Evolutionary conservation across 768 basidiomycete genomes (phyloP).

Genomic region (Leucocoprinus birnbaumii): DNA sequence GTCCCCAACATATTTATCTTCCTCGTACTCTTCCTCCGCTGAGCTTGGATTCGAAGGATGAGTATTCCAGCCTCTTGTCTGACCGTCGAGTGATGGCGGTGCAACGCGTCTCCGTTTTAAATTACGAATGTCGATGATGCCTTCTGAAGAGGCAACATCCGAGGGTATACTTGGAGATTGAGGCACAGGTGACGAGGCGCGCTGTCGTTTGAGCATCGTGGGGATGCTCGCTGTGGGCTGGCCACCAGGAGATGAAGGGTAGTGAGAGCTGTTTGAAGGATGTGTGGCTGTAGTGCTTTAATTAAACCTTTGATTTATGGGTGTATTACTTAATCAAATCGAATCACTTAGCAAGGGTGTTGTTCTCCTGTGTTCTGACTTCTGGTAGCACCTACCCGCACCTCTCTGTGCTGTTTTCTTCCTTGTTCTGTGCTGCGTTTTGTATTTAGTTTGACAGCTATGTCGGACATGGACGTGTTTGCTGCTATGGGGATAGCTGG

Average conservation of each 20-base stretch:
- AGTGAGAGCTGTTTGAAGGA: background rate
- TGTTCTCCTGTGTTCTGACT: background rate
- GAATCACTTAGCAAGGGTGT: background rate
- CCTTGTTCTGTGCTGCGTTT: background rate
- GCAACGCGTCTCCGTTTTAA: constrained; percentile 53
- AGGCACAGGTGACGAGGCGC: constrained; percentile 41
- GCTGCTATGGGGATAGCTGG: constrained; percentile 82
- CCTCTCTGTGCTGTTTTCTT: background rate
- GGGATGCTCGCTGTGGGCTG: background rate
- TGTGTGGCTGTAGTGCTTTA: constrained; percentile 17
- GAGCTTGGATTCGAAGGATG: constrained; percentile 16
- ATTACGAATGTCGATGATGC: constrained; percentile 25
- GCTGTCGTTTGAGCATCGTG: constrained; percentile 53
- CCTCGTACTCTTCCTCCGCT: constrained; percentile 31
- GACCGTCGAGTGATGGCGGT: constrained; percentile 53
- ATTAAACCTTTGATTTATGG: constrained; percentile 10
- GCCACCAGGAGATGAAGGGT: background rate
- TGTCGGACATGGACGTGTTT: constrained; percentile 64
- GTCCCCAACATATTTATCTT: constrained; percentile 25
- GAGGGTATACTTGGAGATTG: constrained; percentile 14
- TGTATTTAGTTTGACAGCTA: constrained; percentile 13
- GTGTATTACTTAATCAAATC: constrained; percentile 8
- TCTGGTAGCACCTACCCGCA: too few species aligned
- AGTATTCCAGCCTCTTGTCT: constrained; percentile 41
- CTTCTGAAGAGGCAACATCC: constrained; percentile 20